A percentile compares a stretch with the other conserved stretches of the same genome.
Conservation (phyloP, 2,329 filamentous ascomycete genomes). For the Penicillium sp. region DNA sequence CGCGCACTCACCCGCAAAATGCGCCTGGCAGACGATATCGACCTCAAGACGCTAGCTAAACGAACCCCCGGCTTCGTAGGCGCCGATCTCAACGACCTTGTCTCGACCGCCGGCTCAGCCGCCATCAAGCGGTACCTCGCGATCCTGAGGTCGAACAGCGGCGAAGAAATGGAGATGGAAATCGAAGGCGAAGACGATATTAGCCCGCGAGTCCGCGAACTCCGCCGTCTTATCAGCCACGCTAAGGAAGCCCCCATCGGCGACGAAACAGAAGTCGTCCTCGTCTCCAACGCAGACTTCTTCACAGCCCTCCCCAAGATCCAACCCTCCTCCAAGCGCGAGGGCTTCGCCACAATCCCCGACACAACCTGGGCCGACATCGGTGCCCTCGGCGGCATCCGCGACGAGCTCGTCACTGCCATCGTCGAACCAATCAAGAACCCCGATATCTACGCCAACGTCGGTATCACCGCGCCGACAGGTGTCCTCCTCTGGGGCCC, state of each 20-base stretch:
- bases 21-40: constrained; percentile 65
- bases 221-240: constrained; percentile 56
- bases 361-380: constrained; percentile 92
- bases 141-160: constrained; percentile 50
- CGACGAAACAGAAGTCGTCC: constrained; percentile 54
- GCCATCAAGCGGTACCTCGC: constrained; percentile 63
- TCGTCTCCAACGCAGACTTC: constrained; percentile 69
- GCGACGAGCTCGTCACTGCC: constrained; percentile 76
- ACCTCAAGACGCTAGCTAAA: constrained; percentile 73
- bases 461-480: constrained; percentile 77
- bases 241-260: constrained; percentile 54
- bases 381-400: constrained; percentile 76
- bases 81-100: constrained; percentile 75
- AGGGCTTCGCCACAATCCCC: constrained; percentile 93
- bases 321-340: constrained; percentile 78
- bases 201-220: constrained; percentile 45
- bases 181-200: constrained; percentile 46
- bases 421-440: constrained; percentile 88
- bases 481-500: constrained; percentile 96
- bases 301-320: constrained; percentile 71
- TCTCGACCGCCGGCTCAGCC: constrained; percentile 63
- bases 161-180: constrained; percentile 50
- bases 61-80: constrained; percentile 91
- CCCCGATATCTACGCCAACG: constrained; percentile 71
- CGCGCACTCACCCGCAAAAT: constrained; percentile 68